Percentiles rank a stretch among this genome's conserved stretches.
Evolutionary conservation across 2,329 filamentous ascomycete species (phyloP).

Genomic region (Aspergillus piperis): DNA sequence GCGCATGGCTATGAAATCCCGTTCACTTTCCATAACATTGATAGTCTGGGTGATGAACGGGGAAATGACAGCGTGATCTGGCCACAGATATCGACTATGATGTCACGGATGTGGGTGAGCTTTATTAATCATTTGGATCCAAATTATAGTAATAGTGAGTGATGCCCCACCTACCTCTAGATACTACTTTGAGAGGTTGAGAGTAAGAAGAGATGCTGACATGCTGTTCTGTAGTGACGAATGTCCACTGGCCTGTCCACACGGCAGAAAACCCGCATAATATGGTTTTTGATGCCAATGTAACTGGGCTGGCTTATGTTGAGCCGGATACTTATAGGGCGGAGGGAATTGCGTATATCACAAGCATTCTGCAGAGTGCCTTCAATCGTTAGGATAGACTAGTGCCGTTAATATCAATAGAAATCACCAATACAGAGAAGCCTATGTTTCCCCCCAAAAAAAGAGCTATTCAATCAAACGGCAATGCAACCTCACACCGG

Average conservation of each 20-base stretch:
- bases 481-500: not conserved
- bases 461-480: not conserved
- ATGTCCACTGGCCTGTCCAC: constrained; percentile 12
- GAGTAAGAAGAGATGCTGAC: not conserved
- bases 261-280: not conserved
- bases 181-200: not conserved
- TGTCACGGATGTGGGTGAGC: constrained; percentile 17
- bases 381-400: not conserved
- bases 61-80: not conserved
- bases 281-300: constrained; percentile 13
- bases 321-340: constrained; percentile 11
- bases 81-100: not conserved
- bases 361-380: not conserved
- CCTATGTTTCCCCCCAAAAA: too few species aligned
- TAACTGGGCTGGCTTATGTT: constrained; percentile 2
- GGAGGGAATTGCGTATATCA: constrained; percentile 6
- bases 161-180: not conserved
- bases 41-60: constrained; percentile 3
- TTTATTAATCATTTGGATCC: constrained; percentile 11
- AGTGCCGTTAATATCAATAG: too few species aligned
- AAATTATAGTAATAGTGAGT: constrained; percentile 2
- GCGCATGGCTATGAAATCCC: constrained; percentile 14
- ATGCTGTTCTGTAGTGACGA: not conserved
- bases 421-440: too few species aligned
- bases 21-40: constrained; percentile 11